Percentiles rank a stretch among this genome's conserved stretches.
phyloP scores from a whole-genome alignment of 2,329 filamentous ascomycete species.

The Aspergillus amoenus region DNA sequence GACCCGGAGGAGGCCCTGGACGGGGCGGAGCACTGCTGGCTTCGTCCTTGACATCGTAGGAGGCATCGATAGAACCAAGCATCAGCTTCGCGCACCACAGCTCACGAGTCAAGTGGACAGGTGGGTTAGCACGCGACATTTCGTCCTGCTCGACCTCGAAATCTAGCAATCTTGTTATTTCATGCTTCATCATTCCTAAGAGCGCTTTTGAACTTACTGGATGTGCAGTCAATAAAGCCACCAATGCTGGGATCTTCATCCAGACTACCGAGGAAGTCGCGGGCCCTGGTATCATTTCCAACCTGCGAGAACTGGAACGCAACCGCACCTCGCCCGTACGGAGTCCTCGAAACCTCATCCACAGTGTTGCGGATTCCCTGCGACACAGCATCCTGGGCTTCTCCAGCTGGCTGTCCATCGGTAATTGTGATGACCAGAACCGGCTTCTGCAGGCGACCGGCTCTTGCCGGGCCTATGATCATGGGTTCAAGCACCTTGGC shows the following conservation, averaged over 20 bases:
- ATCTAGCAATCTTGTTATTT: constrained; percentile 44
- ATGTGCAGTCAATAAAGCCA: constrained; percentile 65
- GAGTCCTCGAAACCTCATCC: constrained; percentile 50
- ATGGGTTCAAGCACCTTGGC: constrained; percentile 65
- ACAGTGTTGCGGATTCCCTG: constrained; percentile 58
- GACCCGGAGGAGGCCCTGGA: constrained; percentile 26
- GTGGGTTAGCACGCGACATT: constrained; percentile 61
- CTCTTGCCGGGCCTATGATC: constrained; percentile 53
- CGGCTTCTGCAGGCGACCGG: constrained; percentile 60
- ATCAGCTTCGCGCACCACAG: constrained; percentile 67
- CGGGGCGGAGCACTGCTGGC: constrained; percentile 37
- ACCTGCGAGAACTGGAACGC: constrained; percentile 70
- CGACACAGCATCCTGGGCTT: constrained; percentile 56
- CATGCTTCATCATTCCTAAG: neutral
- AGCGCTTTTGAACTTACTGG: constrained; percentile 51
- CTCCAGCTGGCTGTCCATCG: constrained; percentile 65
- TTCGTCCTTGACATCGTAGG: constrained; percentile 66
- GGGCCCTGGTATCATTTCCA: constrained; percentile 64
- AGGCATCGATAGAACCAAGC: constrained; percentile 65
- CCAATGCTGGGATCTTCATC: constrained; percentile 64
- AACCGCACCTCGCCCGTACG: constrained; percentile 58
- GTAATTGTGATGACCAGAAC: constrained; percentile 66
- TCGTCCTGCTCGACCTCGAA: constrained; percentile 68
- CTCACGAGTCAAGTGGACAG: constrained; percentile 63
- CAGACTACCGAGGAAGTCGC: constrained; percentile 63